Conservation (phyloP, 2,329 filamentous ascomycete genomes). For the Fusarium dlaminii region DNA sequence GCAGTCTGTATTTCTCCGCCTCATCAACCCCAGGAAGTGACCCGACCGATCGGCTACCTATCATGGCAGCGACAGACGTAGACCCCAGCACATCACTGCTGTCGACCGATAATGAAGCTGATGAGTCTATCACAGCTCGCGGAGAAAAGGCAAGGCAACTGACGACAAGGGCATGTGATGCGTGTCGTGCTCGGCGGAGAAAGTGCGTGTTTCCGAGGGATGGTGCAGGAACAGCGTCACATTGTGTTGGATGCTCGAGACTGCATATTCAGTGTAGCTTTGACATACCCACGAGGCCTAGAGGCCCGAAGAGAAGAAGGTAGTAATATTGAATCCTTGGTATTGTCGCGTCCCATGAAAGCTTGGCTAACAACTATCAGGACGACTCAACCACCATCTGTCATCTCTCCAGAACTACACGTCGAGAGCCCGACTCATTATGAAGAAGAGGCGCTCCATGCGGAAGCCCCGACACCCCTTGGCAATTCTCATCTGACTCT, state of each 20-base stretch:
- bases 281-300: not conserved
- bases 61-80: not conserved
- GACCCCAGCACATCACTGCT: not conserved
- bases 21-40: not conserved
- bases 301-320: not conserved
- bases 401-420: not conserved
- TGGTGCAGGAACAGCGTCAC: not conserved
- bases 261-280: conserved; percentile 5
- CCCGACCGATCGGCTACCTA: not conserved
- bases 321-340: fast-evolving
- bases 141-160: not conserved
- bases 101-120: not conserved
- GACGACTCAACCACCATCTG: not conserved
- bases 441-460: fast-evolving
- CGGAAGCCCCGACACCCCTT: fast-evolving
- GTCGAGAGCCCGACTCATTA: not conserved
- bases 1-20: not conserved
- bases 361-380: not conserved
- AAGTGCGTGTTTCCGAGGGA: not conserved
- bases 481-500: not conserved
- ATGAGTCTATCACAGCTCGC: not conserved
- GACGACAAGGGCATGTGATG: not conserved
- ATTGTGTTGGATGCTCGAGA: not conserved
- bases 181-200: conserved; percentile 1
- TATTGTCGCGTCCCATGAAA: fast-evolving